Evolutionary conservation across 805 yeast species (phyloP).

Genomic region (Ogataea corticis): DNA sequence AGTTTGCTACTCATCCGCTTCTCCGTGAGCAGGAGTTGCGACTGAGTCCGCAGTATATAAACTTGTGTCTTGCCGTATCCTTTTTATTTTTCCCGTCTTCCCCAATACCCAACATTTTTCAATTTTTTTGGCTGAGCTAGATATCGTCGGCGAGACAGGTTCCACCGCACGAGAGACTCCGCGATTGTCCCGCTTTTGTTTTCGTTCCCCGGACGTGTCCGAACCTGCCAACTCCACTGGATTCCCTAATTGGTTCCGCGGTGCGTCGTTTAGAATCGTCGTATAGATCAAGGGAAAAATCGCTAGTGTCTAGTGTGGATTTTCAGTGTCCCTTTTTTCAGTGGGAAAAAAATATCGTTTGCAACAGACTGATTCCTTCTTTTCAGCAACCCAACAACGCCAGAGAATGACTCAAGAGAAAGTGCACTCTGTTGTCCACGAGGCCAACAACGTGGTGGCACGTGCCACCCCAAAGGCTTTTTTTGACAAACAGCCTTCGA

Average conservation of each 20-base stretch:
- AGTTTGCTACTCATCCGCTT: background rate
- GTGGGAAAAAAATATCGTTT: background rate
- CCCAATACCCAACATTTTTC: constrained; percentile 4
- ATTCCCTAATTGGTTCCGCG: background rate
- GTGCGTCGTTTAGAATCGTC: background rate
- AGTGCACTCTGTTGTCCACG: constrained; percentile 54
- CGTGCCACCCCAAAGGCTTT: constrained; percentile 57
- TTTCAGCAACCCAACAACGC: background rate
- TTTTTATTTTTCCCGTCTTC: background rate
- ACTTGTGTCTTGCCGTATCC: background rate
- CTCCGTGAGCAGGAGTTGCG: no score
- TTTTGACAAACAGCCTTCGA: constrained; percentile 57
- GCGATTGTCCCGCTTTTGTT: background rate
- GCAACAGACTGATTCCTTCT: background rate
- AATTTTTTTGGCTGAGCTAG: background rate
- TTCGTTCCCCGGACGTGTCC: background rate
- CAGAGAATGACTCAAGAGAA: constrained; percentile 24
- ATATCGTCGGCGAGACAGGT: constrained; percentile 3
- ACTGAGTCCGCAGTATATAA: no score
- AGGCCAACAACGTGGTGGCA: constrained; percentile 52
- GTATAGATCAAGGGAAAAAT: background rate
- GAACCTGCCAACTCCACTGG: background rate
- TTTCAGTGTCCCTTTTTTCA: constrained; percentile 1
- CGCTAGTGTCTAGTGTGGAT: background rate
- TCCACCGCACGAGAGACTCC: background rate